Conservation (phyloP, 345 rosid genomes). For the Mangifera indica region DNA sequence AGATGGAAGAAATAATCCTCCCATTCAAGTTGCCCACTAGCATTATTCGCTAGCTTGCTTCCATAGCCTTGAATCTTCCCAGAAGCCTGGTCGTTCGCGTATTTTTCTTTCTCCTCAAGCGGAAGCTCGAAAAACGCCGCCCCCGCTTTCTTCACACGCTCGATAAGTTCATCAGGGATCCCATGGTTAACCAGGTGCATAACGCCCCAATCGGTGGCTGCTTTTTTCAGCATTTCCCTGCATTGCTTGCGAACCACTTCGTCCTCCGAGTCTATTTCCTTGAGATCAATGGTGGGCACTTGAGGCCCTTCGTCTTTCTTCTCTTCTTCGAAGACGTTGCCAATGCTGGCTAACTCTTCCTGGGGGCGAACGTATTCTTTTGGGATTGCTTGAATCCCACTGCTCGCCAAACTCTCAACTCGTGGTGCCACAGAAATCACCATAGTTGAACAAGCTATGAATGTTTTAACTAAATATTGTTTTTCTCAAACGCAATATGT, state of each 20-base stretch:
- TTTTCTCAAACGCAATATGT: not conserved
- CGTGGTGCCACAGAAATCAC: conserved; percentile 36
- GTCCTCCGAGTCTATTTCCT: conserved; percentile 60
- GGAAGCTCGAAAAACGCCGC: conserved; percentile 62
- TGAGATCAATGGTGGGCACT: conserved; percentile 71
- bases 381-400: conserved; percentile 73
- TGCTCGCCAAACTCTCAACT: conserved; percentile 69
- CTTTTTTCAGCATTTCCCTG: conserved; percentile 48
- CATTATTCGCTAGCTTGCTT: conserved; percentile 90
- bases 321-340: conserved; percentile 76
- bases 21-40: conserved; percentile 90
- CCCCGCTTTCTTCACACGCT: conserved; percentile 66
- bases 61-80: conserved; percentile 95
- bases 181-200: conserved; percentile 97
- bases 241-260: conserved; percentile 43
- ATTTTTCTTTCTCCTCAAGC: conserved; percentile 82
- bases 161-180: conserved; percentile 49
- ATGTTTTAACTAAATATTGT: not conserved
- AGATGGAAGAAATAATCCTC: conserved; percentile 94
- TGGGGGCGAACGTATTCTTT: conserved; percentile 71
- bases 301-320: conserved; percentile 72
- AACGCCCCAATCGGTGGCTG: conserved; percentile 84
- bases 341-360: conserved; percentile 71
- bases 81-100: conserved; percentile 74
- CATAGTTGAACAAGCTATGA: conserved; percentile 16